Base-by-base conservation (phyloP, 495 filamentous ascomycete genomes). In the Annulohypoxylon nitens region DNA sequence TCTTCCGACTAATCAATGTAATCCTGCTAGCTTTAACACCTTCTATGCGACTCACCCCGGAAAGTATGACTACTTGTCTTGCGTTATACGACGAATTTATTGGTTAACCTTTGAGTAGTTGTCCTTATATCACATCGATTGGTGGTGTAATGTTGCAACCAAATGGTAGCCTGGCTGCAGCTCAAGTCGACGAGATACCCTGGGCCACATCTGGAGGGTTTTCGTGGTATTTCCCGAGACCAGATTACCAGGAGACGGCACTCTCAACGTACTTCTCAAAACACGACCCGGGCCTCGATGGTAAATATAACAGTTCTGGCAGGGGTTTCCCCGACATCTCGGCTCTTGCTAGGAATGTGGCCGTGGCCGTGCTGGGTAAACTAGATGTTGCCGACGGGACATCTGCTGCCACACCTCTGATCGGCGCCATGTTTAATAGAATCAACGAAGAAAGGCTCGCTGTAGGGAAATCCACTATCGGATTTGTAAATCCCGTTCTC, bases 261-360 rank as follows among this genome's bases (percentile, higher is more conserved):
- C 87, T 93, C 3, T 74, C 78, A 0, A 70, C 75, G 23, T 92
- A 88, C 76, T 83, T 92, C 11, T 81, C 82, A 55, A 77, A 83
- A 30, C 79, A 84, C 3, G 85, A 67, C 33, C 54, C 54, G 10
- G 64, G 64, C 2, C 4, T 45, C 48, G 12, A 61, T 14, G 39
- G 64, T 18, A 53, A 69, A 20, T 91, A 90, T 78, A 88, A 88
- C 71, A 83, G 85, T 7, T 82, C 83, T 6, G 89, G 89, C 0
- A 85, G 91, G 25, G 91, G 83, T 0, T 91, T 87, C 60, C 90
- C 91, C 0, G 91, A 93, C 60, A 85, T 93, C 26, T 78, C 87
- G 2, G 90, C 90, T 25, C 83, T 89, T n/a, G 89, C 86, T n/a
- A 88, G 88, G 47, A 85, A 87, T 50, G 83, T 89, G 55, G 75